Evolutionary conservation across 495 filamentous ascomycete genomes (phyloP).

Genomic region (Lepidopterella palustris): DNA sequence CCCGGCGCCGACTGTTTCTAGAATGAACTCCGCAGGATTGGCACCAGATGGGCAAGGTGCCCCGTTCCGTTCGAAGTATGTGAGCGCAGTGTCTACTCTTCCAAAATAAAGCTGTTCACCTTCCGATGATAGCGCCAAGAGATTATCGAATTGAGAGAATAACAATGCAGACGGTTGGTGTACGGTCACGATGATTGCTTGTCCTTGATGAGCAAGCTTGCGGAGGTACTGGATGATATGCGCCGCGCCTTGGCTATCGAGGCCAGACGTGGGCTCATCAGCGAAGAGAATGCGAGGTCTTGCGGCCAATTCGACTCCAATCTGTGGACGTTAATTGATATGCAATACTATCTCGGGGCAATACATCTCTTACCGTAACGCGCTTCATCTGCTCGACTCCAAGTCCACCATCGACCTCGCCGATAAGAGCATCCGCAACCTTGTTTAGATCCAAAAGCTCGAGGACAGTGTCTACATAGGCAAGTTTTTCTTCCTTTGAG

Average conservation of each 20-base stretch:
- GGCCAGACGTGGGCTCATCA: constrained; percentile 68
- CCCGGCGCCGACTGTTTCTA: constrained; percentile 58
- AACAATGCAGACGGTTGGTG: constrained; percentile 68
- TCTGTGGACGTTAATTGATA: background rate
- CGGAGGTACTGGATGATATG: constrained; percentile 56
- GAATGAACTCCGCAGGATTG: constrained; percentile 64
- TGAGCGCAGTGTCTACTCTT: constrained; percentile 48
- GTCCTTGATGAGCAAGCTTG: constrained; percentile 55
- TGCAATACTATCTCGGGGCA: background rate
- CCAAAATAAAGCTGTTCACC: constrained; percentile 69
- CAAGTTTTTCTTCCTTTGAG: constrained; percentile 48
- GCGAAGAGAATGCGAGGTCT: constrained; percentile 63
- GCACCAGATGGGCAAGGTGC: constrained; percentile 48
- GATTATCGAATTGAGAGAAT: constrained; percentile 63
- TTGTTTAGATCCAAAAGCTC: constrained; percentile 47
- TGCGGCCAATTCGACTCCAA: constrained; percentile 56
- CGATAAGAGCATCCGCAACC: constrained; percentile 40
- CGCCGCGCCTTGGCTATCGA: constrained; percentile 55
- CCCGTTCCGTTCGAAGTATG: constrained; percentile 57
- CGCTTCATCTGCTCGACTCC: constrained; percentile 55
- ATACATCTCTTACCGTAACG: constrained; percentile 45
- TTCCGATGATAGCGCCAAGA: constrained; percentile 59
- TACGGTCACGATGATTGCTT: constrained; percentile 67
- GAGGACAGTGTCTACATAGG: constrained; percentile 52
- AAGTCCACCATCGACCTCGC: constrained; percentile 45